phyloP scores from a whole-genome alignment of 768 basidiomycete genomes.

The Amanita molliuscula region DNA sequence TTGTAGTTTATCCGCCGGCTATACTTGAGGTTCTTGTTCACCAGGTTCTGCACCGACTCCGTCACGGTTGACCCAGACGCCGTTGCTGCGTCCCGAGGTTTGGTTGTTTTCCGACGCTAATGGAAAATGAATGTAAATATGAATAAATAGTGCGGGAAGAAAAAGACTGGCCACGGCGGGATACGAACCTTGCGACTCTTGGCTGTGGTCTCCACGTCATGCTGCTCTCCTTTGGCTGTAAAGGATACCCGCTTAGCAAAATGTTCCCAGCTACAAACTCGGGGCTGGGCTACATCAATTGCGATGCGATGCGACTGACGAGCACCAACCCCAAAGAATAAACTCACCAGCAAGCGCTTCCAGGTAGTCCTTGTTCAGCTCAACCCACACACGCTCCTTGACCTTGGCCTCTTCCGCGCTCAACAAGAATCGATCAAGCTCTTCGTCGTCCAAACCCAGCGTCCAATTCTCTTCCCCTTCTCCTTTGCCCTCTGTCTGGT shows the following conservation, averaged over 20 bases:
- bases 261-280: neutral
- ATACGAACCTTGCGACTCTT: constrained; percentile 76
- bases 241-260: constrained; percentile 32
- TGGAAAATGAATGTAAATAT: constrained; percentile 11
- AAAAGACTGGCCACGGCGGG: constrained; percentile 25
- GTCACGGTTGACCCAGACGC: constrained; percentile 62
- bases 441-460: constrained; percentile 79
- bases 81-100: constrained; percentile 67
- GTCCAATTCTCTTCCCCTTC: constrained; percentile 41
- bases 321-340: constrained; percentile 6
- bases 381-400: constrained; percentile 91
- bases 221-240: constrained; percentile 60
- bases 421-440: constrained; percentile 73
- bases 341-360: constrained; percentile 73
- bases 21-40: constrained; percentile 81
- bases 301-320: neutral
- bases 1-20: constrained; percentile 93
- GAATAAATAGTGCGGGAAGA: constrained; percentile 4
- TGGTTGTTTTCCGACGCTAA: constrained; percentile 58
- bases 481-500: neutral
- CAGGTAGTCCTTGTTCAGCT: constrained; percentile 85
- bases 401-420: constrained; percentile 73
- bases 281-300: no score
- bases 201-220: constrained; percentile 26
- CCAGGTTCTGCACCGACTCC: constrained; percentile 65